Conservation (phyloP, 495 filamentous ascomycete genomes). For the Xylaria venustula region DNA sequence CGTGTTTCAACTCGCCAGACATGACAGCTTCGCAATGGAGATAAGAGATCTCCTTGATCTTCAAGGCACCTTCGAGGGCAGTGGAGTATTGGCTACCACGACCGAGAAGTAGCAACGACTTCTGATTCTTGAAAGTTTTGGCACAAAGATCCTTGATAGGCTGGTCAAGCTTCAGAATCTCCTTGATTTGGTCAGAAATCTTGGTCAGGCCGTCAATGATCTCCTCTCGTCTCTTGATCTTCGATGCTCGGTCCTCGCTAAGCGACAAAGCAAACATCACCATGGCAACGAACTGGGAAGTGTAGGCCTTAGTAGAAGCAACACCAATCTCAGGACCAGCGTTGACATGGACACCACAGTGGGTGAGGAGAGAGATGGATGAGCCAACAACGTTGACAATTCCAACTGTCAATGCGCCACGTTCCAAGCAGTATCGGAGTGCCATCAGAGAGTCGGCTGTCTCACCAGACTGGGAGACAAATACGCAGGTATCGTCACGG, state of each 20-base stretch:
- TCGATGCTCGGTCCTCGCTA: constrained; percentile 92
- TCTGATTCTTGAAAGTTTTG: constrained; percentile 93
- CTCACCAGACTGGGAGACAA: constrained; percentile 97
- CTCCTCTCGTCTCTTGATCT: constrained; percentile 87
- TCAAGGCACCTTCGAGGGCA: constrained; percentile 94
- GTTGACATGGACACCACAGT: constrained; percentile 99
- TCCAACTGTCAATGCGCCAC: constrained; percentile 93
- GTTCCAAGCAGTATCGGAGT: constrained; percentile 93
- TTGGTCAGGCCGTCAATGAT: constrained; percentile 91
- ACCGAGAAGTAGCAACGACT: constrained; percentile 88
- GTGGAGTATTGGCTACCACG: constrained; percentile 96
- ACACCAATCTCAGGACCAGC: constrained; percentile 98
- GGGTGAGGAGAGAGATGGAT: constrained; percentile 94
- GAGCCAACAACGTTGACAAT: constrained; percentile 98
- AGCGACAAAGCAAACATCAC: constrained; percentile 98
- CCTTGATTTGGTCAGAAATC: constrained; percentile 86
- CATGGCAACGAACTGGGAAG: constrained; percentile 98
- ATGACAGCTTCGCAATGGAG: constrained; percentile 99
- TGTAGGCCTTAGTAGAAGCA: constrained; percentile 98
- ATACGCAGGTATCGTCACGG: constrained; percentile 98
- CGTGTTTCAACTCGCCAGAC: constrained; percentile 98
- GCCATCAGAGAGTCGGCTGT: constrained; percentile 98
- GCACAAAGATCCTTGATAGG: constrained; percentile 89
- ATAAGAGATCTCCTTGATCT: constrained; percentile 99
- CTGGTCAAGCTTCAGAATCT: constrained; percentile 85